These are phyloP conservation scores for Durotheca rogersii DNA, from an alignment of 495 filamentous ascomycete species.

Conservation along the genomic window DNA sequence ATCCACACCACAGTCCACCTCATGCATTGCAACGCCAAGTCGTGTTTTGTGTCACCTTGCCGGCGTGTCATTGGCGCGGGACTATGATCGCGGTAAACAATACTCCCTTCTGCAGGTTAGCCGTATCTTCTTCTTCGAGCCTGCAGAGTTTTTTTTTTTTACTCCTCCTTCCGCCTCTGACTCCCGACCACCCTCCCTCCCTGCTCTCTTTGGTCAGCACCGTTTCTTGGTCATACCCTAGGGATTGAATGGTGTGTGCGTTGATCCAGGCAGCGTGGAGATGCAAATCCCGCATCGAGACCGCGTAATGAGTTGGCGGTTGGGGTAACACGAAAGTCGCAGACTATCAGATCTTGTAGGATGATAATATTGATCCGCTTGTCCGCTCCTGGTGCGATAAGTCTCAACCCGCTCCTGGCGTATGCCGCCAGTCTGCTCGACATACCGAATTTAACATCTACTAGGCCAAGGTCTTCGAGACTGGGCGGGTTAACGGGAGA, in stretches of 20 bases:
- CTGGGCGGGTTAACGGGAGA: no score
- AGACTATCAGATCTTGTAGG: slow-evolving; percentile 26
- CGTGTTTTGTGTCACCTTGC: slow-evolving; percentile 17
- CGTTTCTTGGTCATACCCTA: slow-evolving; percentile 12
- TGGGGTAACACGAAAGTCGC: slow-evolving; percentile 27
- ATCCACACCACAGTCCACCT: slow-evolving; percentile 18
- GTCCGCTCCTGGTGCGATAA: slow-evolving; percentile 8
- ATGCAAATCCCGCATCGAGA: slow-evolving; percentile 19
- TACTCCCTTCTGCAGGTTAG: slow-evolving; percentile 4
- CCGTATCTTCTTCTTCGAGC: slow-evolving; percentile 2
- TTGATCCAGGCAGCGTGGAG: slow-evolving; percentile 20
- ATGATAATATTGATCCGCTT: slow-evolving; percentile 20
- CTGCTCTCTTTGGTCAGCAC: slow-evolving; percentile 17
- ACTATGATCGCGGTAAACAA: slow-evolving; percentile 11
- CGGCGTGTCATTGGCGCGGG: slow-evolving; percentile 17
- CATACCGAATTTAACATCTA: neutral
- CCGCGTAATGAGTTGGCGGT: slow-evolving; percentile 25
- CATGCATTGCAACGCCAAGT: slow-evolving; percentile 29
- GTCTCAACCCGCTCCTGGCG: slow-evolving; percentile 10
- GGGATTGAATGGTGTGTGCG: slow-evolving; percentile 14
- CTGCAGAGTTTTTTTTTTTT: neutral
- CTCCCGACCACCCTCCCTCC: no score
- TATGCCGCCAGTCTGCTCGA: slow-evolving; percentile 4
- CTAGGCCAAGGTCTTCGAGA: no score
- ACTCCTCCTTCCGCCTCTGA: no score